Conservation (phyloP, 805 yeast species). For the Ogataea degrootiae region DNA sequence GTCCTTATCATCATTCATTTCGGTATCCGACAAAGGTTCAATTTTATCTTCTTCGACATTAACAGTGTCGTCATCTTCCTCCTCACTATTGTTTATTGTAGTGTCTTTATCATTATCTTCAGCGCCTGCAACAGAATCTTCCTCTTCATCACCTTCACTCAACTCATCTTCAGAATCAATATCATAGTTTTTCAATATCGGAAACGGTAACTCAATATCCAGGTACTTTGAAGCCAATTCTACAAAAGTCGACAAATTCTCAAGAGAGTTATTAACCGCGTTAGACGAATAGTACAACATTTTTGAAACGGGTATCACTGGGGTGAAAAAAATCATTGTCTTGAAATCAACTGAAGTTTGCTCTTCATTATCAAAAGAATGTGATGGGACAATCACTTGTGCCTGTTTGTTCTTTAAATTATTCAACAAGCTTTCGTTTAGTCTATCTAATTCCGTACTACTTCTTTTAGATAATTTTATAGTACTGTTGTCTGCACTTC, state of each 20-base stretch:
- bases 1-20: too few relatives aligned
- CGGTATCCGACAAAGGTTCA: background rate
- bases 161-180: constrained; percentile 1
- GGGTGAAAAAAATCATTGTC: constrained; percentile 19
- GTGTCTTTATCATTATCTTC: background rate
- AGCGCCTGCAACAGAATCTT: background rate
- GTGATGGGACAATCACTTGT: background rate
- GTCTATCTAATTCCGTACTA: constrained; percentile 7
- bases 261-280: constrained; percentile 20
- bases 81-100: background rate
- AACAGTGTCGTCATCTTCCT: background rate
- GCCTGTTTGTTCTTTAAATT: constrained; percentile 4
- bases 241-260: constrained; percentile 15
- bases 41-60: background rate
- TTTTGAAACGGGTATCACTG: constrained; percentile 21
- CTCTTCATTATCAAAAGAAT: background rate
- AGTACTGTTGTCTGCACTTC: too few relatives aligned
- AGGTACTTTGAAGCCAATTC: constrained; percentile 13
- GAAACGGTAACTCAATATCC: constrained; percentile 19
- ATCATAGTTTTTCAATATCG: constrained; percentile 2
- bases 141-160: background rate
- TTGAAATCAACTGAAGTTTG: constrained; percentile 3
- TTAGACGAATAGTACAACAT: constrained; percentile 17
- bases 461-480: background rate
- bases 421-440: constrained; percentile 9